These are phyloP conservation scores for Euphorbia tirucalli DNA, from an alignment of 345 rosid species.

Conservation along the genomic window DNA sequence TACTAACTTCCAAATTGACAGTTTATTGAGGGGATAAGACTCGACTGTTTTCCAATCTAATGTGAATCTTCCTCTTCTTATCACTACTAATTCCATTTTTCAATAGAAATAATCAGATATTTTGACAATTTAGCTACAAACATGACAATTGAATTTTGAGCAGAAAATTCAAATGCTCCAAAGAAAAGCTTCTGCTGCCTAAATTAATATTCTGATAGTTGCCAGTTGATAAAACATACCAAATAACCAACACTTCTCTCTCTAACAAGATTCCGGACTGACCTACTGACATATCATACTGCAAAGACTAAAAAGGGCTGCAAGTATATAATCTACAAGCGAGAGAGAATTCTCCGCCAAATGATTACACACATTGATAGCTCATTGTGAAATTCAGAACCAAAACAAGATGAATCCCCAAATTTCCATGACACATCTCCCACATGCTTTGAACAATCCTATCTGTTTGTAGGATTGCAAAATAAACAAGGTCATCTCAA, in stretches of 20 bases:
- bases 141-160: background rate
- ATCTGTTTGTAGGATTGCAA: conserved; percentile 1
- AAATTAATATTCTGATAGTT: background rate
- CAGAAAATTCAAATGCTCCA: background rate
- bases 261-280: background rate
- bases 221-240: background rate
- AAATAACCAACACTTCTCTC: background rate
- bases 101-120: background rate
- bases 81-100: background rate
- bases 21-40: background rate
- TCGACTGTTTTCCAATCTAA: background rate
- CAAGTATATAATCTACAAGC: conserved; percentile 8
- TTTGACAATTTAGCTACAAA: background rate
- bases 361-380: background rate
- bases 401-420: conserved; percentile 8
- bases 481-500: background rate
- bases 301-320: background rate
- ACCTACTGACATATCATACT: background rate
- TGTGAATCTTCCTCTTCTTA: too few relatives aligned
- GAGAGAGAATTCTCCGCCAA: background rate
- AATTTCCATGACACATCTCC: background rate
- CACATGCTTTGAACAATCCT: background rate
- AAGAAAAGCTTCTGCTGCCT: background rate
- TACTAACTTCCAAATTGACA: background rate
- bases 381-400: background rate